Evolutionary conservation across 345 rosid species (phyloP).

Genomic region (Moricandia arvensis): DNA sequence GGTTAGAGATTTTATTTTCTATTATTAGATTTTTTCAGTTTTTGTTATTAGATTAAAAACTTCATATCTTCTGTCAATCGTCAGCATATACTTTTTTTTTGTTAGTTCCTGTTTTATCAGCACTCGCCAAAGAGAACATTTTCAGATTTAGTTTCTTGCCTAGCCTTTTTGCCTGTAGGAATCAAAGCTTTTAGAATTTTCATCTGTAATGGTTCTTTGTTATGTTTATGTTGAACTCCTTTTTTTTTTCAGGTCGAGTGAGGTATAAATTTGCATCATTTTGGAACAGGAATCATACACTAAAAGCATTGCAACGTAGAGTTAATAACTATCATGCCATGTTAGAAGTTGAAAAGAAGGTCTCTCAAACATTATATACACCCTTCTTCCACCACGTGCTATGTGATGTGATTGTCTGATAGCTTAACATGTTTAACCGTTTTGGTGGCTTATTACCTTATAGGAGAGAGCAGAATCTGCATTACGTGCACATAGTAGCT

Average conservation of each 20-base stretch:
- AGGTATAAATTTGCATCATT: slow-evolving; percentile 99
- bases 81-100: slow-evolving; percentile 30
- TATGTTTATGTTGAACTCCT: slow-evolving; percentile 30
- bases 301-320: slow-evolving; percentile 77
- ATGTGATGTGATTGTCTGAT: slow-evolving; percentile 4
- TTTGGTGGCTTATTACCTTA: slow-evolving; percentile 27
- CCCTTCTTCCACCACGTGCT: not conserved
- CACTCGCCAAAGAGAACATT: not conserved
- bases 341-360: slow-evolving; percentile 95
- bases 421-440: slow-evolving; percentile 3
- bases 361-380: slow-evolving; percentile 7
- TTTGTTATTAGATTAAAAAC: slow-evolving; percentile 20
- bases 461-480: slow-evolving; percentile 88
- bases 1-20: slow-evolving; percentile 52
- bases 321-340: slow-evolving; percentile 62
- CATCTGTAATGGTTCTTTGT: slow-evolving; percentile 14
- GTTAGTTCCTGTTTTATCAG: slow-evolving; percentile 22
- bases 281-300: slow-evolving; percentile 97
- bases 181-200: slow-evolving; percentile 7
- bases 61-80: slow-evolving; percentile 1
- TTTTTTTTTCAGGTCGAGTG: slow-evolving; percentile 82
- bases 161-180: slow-evolving; percentile 6
- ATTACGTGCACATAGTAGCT: slow-evolving; percentile 91
- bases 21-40: slow-evolving; percentile 5
- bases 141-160: not conserved